Percentiles rank a stretch among this genome's conserved stretches.
Evolutionary conservation across 495 filamentous ascomycete genomes (phyloP).

Genomic region (Evernia prunastri): DNA sequence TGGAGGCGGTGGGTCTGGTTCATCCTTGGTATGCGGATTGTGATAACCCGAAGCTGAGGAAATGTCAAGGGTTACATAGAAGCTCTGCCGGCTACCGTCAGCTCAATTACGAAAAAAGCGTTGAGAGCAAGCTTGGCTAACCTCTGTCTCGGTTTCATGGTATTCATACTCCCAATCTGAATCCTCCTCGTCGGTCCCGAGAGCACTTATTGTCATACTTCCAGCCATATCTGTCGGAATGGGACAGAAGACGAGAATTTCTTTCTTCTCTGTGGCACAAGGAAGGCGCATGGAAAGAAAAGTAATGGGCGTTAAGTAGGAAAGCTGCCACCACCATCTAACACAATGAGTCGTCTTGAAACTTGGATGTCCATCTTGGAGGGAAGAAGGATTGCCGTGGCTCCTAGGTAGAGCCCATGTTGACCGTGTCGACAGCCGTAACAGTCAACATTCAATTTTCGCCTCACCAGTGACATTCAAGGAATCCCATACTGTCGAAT

Average conservation of each 20-base stretch:
- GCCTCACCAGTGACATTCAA: background rate
- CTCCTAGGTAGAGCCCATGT: background rate
- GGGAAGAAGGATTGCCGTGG: background rate
- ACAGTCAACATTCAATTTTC: background rate
- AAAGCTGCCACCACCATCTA: constrained; percentile 4
- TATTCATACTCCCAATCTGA: constrained; percentile 62
- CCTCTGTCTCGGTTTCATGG: constrained; percentile 51
- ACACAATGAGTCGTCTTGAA: background rate
- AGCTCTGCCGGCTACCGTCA: constrained; percentile 40
- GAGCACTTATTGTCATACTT: background rate
- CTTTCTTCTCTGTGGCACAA: background rate
- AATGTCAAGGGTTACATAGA: constrained; percentile 51
- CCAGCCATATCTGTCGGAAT: background rate
- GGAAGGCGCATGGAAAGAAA: background rate
- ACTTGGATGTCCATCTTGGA: constrained; percentile 6
- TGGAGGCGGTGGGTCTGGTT: constrained; percentile 10
- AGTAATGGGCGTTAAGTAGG: background rate
- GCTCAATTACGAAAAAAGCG: background rate
- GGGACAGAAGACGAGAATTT: background rate
- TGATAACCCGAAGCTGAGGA: constrained; percentile 32
- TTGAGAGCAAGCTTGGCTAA: constrained; percentile 20
- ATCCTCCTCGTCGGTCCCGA: constrained; percentile 29
- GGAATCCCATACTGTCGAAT: no score
- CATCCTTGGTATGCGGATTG: constrained; percentile 32
- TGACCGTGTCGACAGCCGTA: background rate